Base-by-base conservation (phyloP, 2,329 filamentous ascomycete genomes). In the Xylaria hypoxylon region DNA sequence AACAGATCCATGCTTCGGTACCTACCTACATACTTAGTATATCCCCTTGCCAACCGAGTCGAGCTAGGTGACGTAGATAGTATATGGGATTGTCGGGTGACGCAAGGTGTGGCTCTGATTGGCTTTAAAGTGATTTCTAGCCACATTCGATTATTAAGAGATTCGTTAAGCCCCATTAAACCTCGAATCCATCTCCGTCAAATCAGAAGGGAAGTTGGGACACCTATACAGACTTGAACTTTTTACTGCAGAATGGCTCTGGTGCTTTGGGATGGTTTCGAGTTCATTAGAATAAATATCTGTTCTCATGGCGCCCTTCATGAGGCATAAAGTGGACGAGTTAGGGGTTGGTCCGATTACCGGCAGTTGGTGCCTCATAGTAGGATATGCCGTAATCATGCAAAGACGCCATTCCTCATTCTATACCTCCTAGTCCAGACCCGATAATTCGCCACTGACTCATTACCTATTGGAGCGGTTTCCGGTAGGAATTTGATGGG, bases 391-490 rank as follows among this genome's bases (percentile, higher is more conserved):
- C 5, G 40, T 38, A 40, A 57, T 47, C 44, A 10, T 24, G 26
- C 28, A 55, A 33, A 26, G 31, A 38, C 65, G 24, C 65, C 57
- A 53, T 68, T 59, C 52, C 65, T 47, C 24, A 61, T 65, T 55
- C 65, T 55, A 55, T 3, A 13, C 28, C 33, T 7, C n/a, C 52
- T 59, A n/a, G 48, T 24, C n/a, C n/a, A n/a, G n/a, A n/a, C n/a
- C 59, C 64, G 40, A 62, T 58, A 28, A 65, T 65, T 45, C 40
- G 7, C 64, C 33, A 13, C 47, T 62, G 44, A 52, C 45, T 53
- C 31, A 65, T 42, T 47, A 33, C 31, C 47, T 40, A 13, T 22
- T 2, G 17, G 55, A 59, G 19, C 13, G 44, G 26, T 26, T 17
- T 40, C 22, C n/a, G 22, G 31, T 22, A 8, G 17, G 11, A 22